Conservation (phyloP, 768 basidiomycete species). For the Boletus eberwhitei region DNA sequence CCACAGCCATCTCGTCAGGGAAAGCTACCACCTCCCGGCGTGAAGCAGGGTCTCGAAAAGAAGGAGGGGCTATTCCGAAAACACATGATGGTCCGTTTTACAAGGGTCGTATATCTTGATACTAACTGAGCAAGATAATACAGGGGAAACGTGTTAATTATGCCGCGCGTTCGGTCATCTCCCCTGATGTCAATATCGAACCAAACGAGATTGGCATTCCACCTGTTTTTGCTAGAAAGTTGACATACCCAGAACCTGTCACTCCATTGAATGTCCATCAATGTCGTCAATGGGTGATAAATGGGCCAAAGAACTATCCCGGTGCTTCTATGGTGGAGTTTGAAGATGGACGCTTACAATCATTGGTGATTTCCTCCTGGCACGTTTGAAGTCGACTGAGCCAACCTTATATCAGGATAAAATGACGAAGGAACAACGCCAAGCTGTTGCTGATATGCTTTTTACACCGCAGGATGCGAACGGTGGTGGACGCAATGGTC, state of each 20-base stretch:
- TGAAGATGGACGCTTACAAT: slow-evolving; percentile 88
- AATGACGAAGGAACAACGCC: slow-evolving; percentile 82
- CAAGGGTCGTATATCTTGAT: background rate
- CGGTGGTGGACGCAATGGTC: slow-evolving; percentile 43
- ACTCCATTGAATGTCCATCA: slow-evolving; percentile 87
- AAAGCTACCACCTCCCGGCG: slow-evolving; percentile 85
- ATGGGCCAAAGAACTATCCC: slow-evolving; percentile 83
- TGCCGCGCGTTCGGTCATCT: slow-evolving; percentile 99
- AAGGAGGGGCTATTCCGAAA: slow-evolving; percentile 98
- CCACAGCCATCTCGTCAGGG: slow-evolving; percentile 82
- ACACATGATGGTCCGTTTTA: slow-evolving; percentile 89
- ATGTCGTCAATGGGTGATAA: slow-evolving; percentile 85
- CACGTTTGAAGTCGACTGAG: background rate
- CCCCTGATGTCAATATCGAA: slow-evolving; percentile 98
- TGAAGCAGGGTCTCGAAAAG: slow-evolving; percentile 97
- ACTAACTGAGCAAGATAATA: background rate
- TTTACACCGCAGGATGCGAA: slow-evolving; percentile 82
- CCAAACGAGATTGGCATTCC: slow-evolving; percentile 98
- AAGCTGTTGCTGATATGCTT: slow-evolving; percentile 93
- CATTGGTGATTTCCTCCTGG: slow-evolving; percentile 49
- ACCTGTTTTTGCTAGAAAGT: slow-evolving; percentile 92
- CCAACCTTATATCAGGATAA: slow-evolving; percentile 57
- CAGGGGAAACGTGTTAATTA: slow-evolving; percentile 99
- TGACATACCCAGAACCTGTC: slow-evolving; percentile 97
- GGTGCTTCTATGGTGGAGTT: slow-evolving; percentile 94